Evolutionary conservation across 345 rosid species (phyloP).

Genomic region (Populus pruinosa): DNA sequence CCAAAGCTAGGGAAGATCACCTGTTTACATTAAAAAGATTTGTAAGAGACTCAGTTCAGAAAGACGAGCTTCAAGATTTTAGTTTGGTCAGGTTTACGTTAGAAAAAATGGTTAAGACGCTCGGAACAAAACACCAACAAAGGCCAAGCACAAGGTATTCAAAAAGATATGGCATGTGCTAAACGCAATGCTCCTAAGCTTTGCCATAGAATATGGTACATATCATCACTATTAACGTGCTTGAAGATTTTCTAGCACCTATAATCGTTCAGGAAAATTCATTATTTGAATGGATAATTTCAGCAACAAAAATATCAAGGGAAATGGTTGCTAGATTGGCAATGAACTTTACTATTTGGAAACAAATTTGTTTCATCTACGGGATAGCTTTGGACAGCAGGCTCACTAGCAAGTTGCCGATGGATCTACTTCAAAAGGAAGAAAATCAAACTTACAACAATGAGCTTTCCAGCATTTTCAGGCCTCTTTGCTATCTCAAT

Average conservation of each 20-base stretch:
- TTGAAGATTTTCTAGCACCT: not conserved
- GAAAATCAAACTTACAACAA: conserved; percentile 46
- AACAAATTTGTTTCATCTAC: not conserved
- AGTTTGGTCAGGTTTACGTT: no score
- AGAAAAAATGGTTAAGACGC: not conserved
- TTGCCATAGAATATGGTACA: not conserved
- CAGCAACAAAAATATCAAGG: not conserved
- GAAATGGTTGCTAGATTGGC: not conserved
- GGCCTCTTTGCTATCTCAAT: conserved; percentile 54
- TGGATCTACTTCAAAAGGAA: not conserved
- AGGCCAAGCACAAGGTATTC: no score
- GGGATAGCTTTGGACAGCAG: not conserved
- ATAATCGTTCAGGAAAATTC: not conserved
- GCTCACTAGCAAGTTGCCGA: not conserved
- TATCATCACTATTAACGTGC: no score
- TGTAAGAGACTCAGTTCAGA: no score
- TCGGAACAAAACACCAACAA: no score
- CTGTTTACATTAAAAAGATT: conserved; percentile 28
- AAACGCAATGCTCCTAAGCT: not conserved
- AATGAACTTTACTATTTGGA: not conserved
- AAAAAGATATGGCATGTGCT: not conserved
- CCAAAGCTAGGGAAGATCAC: conserved; percentile 65
- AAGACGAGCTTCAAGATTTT: no score
- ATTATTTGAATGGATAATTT: not conserved
- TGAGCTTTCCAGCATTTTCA: conserved; percentile 67